Conservation (phyloP, 768 basidiomycete species). For the Boletus fagicola region DNA sequence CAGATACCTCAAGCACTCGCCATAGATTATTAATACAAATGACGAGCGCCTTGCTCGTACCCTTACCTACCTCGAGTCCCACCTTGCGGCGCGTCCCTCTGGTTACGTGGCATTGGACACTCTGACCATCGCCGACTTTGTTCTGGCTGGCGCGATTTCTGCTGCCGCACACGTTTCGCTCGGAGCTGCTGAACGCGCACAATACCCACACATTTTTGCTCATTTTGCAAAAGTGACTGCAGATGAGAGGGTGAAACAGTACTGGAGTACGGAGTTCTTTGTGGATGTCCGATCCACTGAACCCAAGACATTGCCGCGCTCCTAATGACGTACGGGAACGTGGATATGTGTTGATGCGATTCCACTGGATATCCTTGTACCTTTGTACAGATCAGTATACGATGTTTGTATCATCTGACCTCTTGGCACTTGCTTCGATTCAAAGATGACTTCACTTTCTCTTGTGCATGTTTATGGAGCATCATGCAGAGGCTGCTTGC, state of each 20-base stretch:
- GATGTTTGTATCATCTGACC: too few relatives aligned
- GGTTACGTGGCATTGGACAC: slow-evolving; percentile 14
- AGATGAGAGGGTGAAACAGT: slow-evolving; percentile 12
- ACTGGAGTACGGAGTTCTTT: slow-evolving; percentile 12
- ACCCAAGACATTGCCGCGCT: not conserved
- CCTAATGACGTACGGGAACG: not conserved
- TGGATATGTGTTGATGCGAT: not conserved
- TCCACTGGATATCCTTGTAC: too few relatives aligned
- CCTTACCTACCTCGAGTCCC: slow-evolving; percentile 16
- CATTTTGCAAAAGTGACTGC: slow-evolving; percentile 20
- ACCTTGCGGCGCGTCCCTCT: slow-evolving; percentile 9
- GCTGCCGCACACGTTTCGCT: slow-evolving; percentile 3
- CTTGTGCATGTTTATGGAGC: too few relatives aligned
- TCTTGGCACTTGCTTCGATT: too few relatives aligned
- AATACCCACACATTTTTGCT: slow-evolving; percentile 18
- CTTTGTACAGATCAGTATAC: too few relatives aligned
- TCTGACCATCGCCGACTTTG: slow-evolving; percentile 20
- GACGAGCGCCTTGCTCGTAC: not conserved
- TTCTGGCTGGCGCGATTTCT: slow-evolving; percentile 12
- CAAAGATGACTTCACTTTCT: too few relatives aligned
- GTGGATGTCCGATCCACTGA: slow-evolving; percentile 1
- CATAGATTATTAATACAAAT: not conserved
- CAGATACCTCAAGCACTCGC: not conserved
- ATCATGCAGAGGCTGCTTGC: too few relatives aligned
- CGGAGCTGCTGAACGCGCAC: slow-evolving; percentile 12